Evolutionary conservation across 2,329 filamentous ascomycete genomes (phyloP), one percentile per base, ranked within the genome.

Genomic region (Tolypocladium guangdongense): DNA sequence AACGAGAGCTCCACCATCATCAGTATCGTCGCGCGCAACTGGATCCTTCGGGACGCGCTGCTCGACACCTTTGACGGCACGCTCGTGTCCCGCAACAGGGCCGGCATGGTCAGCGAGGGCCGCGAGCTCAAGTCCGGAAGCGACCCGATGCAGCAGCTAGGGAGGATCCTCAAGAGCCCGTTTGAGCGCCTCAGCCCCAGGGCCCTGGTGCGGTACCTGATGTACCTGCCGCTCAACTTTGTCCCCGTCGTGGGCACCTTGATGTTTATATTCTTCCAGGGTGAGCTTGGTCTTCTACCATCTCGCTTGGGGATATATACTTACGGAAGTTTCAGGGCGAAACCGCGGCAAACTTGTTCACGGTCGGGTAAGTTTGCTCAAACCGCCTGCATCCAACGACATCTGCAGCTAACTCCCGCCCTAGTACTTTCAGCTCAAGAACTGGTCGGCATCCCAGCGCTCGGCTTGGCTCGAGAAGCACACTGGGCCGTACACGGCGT

Each of bases 151-250:
- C 67, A 71, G 50, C 74, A 78, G 62, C 67, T 85, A 2, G 81
- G 81, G 24, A 81, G 77, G 59, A 70, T 81, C 8, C 59, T 83
- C 52, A 82, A 80, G 67, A 78, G 62, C 48, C 80, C 81, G 0
- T 82, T 84, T 59, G 70, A 75, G 24, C 75, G 74, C 57, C 81
- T 81, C 60, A 77, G 76, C 32, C 75, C 76, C 32, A 81, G 75
- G 62, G 83, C 85, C 8, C 69, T 96, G 46, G 72, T 96, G 39
- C 78, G 88, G 56, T 92, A 92, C 63, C 66, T 95, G 58, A 81
- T 96, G 72, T 93, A 95, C 66, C 76, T 96, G 43, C 91, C 92
- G 12, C 77, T 97, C 56, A 97, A 96, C 73, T 90, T 96, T 66
- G 90, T 97, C 51, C 92, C 92, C 0, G 78, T 96, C 0, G 81